Evolutionary conservation across 768 basidiomycete genomes (phyloP).

Genomic region (Lenzites betulinus): DNA sequence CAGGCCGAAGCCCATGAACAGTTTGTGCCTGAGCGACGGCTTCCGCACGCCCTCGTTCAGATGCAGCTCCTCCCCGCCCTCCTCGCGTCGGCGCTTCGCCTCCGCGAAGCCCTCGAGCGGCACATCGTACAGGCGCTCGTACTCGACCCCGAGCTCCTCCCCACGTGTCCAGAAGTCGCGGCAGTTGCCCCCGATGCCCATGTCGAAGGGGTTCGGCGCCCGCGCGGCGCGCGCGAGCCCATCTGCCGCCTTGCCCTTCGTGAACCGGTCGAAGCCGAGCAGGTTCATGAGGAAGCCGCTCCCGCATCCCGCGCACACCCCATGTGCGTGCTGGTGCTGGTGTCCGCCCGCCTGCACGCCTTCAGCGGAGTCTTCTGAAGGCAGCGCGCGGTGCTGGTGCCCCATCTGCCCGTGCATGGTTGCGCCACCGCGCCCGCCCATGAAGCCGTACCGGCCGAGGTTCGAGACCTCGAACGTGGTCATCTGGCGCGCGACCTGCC

Average conservation of each 20-base stretch:
- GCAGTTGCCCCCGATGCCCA: conserved; percentile 77
- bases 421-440: conserved; percentile 87
- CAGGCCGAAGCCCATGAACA: conserved; percentile 58
- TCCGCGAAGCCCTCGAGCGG: conserved; percentile 83
- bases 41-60: conserved; percentile 37
- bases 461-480: conserved; percentile 96
- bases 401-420: conserved; percentile 76
- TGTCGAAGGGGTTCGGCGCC: conserved; percentile 90
- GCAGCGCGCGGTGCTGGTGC: conserved; percentile 55
- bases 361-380: conserved; percentile 36
- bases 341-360: conserved; percentile 45
- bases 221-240: conserved; percentile 78
- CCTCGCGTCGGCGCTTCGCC: conserved; percentile 61
- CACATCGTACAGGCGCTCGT: conserved; percentile 86
- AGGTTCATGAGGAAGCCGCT: conserved; percentile 84
- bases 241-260: conserved; percentile 84
- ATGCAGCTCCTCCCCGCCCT: conserved; percentile 54
- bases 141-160: conserved; percentile 85
- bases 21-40: conserved; percentile 44
- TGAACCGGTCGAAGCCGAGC: conserved; percentile 93
- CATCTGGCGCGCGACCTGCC: conserved; percentile 93
- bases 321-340: conserved; percentile 42
- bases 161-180: conserved; percentile 94
- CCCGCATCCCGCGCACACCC: conserved; percentile 42
- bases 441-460: conserved; percentile 92